Conservation (phyloP, 805 yeast genomes). For the Wickerhamomyces kurtzmanii region DNA sequence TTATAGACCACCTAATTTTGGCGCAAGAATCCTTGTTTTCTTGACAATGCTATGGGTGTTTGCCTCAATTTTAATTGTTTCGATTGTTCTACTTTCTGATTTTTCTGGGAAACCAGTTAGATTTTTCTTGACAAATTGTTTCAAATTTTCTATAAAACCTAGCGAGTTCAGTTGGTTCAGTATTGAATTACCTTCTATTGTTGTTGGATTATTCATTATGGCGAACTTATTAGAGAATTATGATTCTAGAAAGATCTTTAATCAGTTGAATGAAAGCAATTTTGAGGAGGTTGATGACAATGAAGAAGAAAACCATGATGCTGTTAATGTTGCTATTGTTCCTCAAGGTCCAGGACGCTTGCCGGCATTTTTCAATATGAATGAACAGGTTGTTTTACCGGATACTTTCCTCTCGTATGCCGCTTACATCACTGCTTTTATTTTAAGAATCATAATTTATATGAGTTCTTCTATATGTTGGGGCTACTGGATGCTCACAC, state of each 20-base stretch:
- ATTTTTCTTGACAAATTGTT: no score
- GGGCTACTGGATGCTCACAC: no score
- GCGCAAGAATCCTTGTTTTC: constrained; percentile 37
- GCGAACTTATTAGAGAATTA: constrained; percentile 6
- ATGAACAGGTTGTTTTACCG: no score
- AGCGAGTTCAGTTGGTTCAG: neutral
- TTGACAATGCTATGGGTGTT: constrained; percentile 33
- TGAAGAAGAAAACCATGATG: constrained; percentile 5
- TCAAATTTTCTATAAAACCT: no score
- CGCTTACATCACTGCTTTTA: no score
- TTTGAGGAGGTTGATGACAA: constrained; percentile 7
- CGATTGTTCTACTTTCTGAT: constrained; percentile 11
- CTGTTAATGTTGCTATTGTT: constrained; percentile 1
- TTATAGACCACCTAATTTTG: constrained; percentile 78
- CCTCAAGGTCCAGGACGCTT: constrained; percentile 1
- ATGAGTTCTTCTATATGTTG: no score
- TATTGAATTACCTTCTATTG: constrained; percentile 6
- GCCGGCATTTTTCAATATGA: no score
- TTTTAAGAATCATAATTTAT: no score
- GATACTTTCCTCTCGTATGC: no score
- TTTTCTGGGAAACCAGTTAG: constrained; percentile 17
- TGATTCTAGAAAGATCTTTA: no score
- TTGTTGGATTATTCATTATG: constrained; percentile 12
- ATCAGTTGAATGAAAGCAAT: constrained; percentile 11
- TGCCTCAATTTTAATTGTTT: constrained; percentile 24